Base-by-base conservation (phyloP, 176 grass and related monocot species). In the Lolium perenne region DNA sequence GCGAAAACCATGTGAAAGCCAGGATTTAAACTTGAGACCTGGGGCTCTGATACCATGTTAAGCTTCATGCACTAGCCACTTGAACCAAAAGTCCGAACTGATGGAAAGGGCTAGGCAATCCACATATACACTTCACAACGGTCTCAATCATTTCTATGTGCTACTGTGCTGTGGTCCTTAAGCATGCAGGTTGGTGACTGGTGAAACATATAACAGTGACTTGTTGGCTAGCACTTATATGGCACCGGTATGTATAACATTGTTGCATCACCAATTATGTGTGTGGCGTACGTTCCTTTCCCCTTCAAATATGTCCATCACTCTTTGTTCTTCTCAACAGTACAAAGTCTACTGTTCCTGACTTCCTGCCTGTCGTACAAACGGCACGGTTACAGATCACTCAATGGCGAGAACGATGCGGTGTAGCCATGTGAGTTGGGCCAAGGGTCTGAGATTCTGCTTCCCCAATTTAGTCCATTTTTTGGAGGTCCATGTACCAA, bases 81-180 rank as follows among this genome's bases (percentile, higher is more conserved):
- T n/a, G n/a, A n/a, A n/a, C n/a, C n/a, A n/a, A n/a, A n/a, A n/a
- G n/a, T n/a, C n/a, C n/a, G n/a, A n/a, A n/a, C n/a, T n/a, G n/a
- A n/a, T n/a, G n/a, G n/a, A n/a, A n/a, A n/a, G n/a, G n/a, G n/a
- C n/a, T n/a, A n/a, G n/a, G n/a, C n/a, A n/a, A n/a, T n/a, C n/a
- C n/a, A n/a, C n/a, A n/a, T n/a, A n/a, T n/a, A n/a, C n/a, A n/a
- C n/a, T n/a, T n/a, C n/a, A n/a, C n/a, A n/a, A n/a, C n/a, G n/a
- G n/a, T n/a, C 62, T 45, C 0, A 61, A 76, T 80, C 67, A 87
- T 69, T 86, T 87, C 60, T 84, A 51, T 80, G 68, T 47, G 85
- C 69, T 22, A 84, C 67, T 80, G 59, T 91, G 25, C 1, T 18
- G 67, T 91, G 80, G 80, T 87, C 89, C 75, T 76, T 49, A 49